These are phyloP conservation scores for Histomonas meleagridis DNA, from an alignment of 208 protist genomes.

Conservation along the genomic window DNA sequence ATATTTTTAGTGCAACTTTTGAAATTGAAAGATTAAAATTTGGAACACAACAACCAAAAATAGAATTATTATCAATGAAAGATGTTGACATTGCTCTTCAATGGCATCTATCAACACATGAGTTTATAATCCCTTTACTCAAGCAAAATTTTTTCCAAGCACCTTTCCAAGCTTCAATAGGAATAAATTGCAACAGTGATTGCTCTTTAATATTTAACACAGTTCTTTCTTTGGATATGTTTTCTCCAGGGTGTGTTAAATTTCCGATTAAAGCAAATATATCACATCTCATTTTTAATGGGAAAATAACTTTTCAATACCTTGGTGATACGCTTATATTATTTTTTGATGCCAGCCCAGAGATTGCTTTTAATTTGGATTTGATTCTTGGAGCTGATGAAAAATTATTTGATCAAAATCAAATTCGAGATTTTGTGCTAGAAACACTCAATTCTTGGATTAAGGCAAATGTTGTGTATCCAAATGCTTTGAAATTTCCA, in stretches of 20 bases:
- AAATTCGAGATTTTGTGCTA: background rate
- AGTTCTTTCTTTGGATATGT: background rate
- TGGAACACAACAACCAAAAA: background rate
- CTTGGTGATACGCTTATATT: background rate
- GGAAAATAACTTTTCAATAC: background rate
- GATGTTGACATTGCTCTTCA: background rate
- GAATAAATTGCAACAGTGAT: background rate
- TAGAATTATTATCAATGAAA: slow-evolving; percentile 24
- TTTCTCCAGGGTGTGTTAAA: slow-evolving; percentile 19
- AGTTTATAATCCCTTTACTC: background rate
- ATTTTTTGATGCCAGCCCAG: background rate
- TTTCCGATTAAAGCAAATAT: background rate
- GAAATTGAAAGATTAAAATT: background rate
- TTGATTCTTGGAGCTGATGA: slow-evolving; percentile 14
- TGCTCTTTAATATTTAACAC: background rate
- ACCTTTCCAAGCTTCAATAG: background rate
- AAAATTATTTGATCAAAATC: slow-evolving; percentile 16
- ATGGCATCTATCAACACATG: slow-evolving; percentile 18
- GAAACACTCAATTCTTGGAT: background rate
- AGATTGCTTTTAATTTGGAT: background rate
- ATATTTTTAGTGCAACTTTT: background rate
- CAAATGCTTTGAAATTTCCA: slow-evolving; percentile 6
- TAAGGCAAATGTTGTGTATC: background rate
- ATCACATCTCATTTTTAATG: background rate
- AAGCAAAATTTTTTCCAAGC: background rate